Percentiles rank a stretch among this genome's conserved stretches.
Conservation (phyloP, 192 early-diverging fungal genomes). For the Rhizoclosmatium sp. region DNA sequence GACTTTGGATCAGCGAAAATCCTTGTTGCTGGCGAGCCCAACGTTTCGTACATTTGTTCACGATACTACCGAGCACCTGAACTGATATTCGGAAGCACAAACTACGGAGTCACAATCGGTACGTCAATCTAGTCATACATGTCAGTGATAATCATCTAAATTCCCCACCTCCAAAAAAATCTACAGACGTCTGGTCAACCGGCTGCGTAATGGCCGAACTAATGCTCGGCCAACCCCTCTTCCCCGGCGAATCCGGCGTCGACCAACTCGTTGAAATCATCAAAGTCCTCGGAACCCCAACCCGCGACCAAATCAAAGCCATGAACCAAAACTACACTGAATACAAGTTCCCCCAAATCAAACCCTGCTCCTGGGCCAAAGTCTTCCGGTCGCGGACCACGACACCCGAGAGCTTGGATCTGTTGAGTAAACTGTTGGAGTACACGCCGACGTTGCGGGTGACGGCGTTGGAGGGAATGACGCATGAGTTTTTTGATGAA, state of each 20-base stretch:
- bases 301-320: constrained; percentile 92
- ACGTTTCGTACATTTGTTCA: constrained; percentile 98
- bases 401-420: constrained; percentile 87
- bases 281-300: constrained; percentile 98
- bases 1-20: constrained; percentile 99
- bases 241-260: constrained; percentile 96
- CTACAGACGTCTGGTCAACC: constrained; percentile 89
- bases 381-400: constrained; percentile 86
- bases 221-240: constrained; percentile 92
- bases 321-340: constrained; percentile 99
- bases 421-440: constrained; percentile 86
- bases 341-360: constrained; percentile 99
- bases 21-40: constrained; percentile 94
- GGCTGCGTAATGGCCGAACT: constrained; percentile 98
- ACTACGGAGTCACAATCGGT: constrained; percentile 84
- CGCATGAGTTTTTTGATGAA: constrained; percentile 98
- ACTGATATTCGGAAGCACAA: constrained; percentile 95
- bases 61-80: constrained; percentile 98
- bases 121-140: constrained; percentile 9
- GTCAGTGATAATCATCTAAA: not conserved
- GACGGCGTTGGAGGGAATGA: constrained; percentile 91
- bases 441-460: constrained; percentile 90
- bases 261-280: constrained; percentile 99
- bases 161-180: constrained; percentile 10
- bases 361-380: constrained; percentile 88